A percentile compares a stretch with the other conserved stretches of the same genome.
These are phyloP conservation scores for Moricandia arvensis DNA, from an alignment of 345 rosid species.

Conservation along the genomic window DNA sequence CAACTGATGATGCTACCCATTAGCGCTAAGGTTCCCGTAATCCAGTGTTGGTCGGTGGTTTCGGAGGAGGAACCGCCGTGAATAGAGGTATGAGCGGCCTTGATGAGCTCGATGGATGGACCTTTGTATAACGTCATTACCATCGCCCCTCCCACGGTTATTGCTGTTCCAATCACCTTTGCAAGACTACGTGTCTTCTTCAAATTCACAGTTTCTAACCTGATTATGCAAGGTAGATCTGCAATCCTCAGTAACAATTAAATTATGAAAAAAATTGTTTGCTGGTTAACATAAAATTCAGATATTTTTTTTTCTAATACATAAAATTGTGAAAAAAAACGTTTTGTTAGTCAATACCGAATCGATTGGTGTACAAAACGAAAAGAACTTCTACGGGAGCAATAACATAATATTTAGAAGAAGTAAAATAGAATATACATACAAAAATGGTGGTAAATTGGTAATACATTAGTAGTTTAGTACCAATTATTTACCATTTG, in stretches of 20 bases:
- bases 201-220: conserved; percentile 67
- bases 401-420: not conserved
- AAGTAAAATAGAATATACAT: not conserved
- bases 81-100: conserved; percentile 40
- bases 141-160: conserved; percentile 85
- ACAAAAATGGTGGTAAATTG: not conserved
- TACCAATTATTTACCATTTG: not conserved
- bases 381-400: not conserved
- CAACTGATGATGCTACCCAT: conserved; percentile 61
- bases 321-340: not conserved
- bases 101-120: conserved; percentile 57
- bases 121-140: conserved; percentile 94
- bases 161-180: conserved; percentile 67
- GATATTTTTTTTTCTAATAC: no score
- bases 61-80: conserved; percentile 28
- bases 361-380: not conserved
- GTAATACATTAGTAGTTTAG: not conserved
- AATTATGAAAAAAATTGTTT: not conserved
- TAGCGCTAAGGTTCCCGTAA: conserved; percentile 63
- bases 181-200: conserved; percentile 66
- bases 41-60: conserved; percentile 53
- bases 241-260: not conserved
- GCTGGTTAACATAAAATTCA: not conserved
- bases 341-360: not conserved
- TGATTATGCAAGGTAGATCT: conserved; percentile 14